Percentiles rank a stretch among this genome's conserved stretches.
Conservation (phyloP, 371 early-diverging fungal species). For the Syncephalastrum monosporum region DNA sequence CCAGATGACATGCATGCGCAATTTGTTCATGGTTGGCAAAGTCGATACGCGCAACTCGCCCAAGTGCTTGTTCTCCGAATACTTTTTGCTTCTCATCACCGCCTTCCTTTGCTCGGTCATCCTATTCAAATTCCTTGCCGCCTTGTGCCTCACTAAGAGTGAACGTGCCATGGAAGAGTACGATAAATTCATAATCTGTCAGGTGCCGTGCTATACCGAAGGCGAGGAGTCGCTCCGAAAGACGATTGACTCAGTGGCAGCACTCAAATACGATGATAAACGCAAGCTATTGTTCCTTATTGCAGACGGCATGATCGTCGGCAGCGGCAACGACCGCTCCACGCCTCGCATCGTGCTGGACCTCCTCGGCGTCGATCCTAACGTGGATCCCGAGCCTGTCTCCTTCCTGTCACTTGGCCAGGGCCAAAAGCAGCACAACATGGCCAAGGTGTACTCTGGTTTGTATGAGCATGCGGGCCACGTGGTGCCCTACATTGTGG, state of each 20-base stretch:
- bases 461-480: conserved; percentile 89
- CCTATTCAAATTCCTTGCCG: conserved; percentile 90
- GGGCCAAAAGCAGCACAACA: conserved; percentile 89
- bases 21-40: conserved; percentile 83
- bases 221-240: conserved; percentile 91
- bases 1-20: conserved; percentile 71
- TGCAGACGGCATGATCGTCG: conserved; percentile 93
- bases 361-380: conserved; percentile 86
- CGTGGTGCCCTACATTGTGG: conserved; percentile 91
- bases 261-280: conserved; percentile 90
- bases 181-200: conserved; percentile 90
- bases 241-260: conserved; percentile 93
- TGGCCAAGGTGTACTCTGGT: conserved; percentile 98
- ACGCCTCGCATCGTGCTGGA: conserved; percentile 97
- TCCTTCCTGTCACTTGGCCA: conserved; percentile 92
- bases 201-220: conserved; percentile 98
- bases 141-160: conserved; percentile 65
- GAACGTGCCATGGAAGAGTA: conserved; percentile 54
- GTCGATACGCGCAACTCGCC: conserved; percentile 84
- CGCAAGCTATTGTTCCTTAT: conserved; percentile 93
- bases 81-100: conserved; percentile 78
- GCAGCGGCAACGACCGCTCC: conserved; percentile 93
- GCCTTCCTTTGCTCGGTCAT: conserved; percentile 83
- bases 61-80: conserved; percentile 86
- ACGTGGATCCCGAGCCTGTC: conserved; percentile 81